A percentile compares a stretch with the other conserved stretches of the same genome.
phyloP scores from a whole-genome alignment of 352 stramenopile genomes.

The Phytophthora pistaciae region DNA sequence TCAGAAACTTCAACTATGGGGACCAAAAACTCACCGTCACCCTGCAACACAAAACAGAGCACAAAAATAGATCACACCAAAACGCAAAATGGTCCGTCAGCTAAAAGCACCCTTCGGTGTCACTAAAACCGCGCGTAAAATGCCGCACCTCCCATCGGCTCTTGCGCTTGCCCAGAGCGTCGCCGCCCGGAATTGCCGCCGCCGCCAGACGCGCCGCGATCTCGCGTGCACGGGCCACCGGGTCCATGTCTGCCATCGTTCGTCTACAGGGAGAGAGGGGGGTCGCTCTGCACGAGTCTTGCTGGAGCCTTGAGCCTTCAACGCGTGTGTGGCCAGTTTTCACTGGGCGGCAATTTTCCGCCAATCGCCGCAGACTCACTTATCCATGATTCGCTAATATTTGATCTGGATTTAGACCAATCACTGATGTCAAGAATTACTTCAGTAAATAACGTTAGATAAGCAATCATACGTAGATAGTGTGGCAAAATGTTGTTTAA shows the following conservation, averaged over 20 bases:
- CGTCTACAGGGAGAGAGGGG: slow-evolving; percentile 12
- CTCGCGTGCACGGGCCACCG: slow-evolving; percentile 81
- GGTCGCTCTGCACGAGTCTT: background rate
- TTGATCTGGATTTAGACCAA: background rate
- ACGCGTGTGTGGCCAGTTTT: slow-evolving; percentile 24
- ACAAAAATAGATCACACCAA: slow-evolving; percentile 18
- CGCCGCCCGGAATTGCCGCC: slow-evolving; percentile 67
- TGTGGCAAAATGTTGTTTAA: no score
- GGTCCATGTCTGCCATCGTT: slow-evolving; percentile 67
- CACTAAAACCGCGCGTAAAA: slow-evolving; percentile 5
- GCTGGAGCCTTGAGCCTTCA: slow-evolving; percentile 4
- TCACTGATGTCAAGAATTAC: background rate
- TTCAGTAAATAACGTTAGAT: no score
- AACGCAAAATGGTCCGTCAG: slow-evolving; percentile 1
- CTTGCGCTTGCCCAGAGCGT: slow-evolving; percentile 85
- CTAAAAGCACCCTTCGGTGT: background rate
- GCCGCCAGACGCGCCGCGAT: slow-evolving; percentile 85
- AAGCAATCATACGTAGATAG: no score
- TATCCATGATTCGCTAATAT: slow-evolving; percentile 14
- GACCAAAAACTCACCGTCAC: slow-evolving; percentile 50
- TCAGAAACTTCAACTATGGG: slow-evolving; percentile 20
- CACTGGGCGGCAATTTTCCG: slow-evolving; percentile 39
- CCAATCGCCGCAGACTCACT: slow-evolving; percentile 39
- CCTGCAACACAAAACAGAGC: slow-evolving; percentile 29
- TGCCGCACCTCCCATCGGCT: slow-evolving; percentile 83